Base-by-base conservation (phyloP, 768 basidiomycete genomes). In the Macrocybe gigantea region DNA sequence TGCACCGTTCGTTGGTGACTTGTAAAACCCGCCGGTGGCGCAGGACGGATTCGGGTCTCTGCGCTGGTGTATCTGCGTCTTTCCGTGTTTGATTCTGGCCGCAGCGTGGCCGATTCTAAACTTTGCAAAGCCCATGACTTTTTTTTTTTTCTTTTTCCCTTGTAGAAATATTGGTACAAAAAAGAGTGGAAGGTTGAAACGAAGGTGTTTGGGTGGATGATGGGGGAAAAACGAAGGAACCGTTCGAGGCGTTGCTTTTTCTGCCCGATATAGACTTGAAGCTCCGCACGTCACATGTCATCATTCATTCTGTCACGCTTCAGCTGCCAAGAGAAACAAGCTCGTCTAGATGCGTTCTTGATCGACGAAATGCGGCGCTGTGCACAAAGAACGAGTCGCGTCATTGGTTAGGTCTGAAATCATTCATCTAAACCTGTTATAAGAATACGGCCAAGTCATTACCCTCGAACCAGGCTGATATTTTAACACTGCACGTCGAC, bases 1-100 rank as follows among this genome's bases (percentile, higher is more conserved):
- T 37, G 70, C 62, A 7, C 74, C 74, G 13, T 69, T 66, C 2
- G 72, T 63, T 0, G 87, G 87, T 6, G 69, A 60, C 34, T 62
- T 72, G 68, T 86, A 86, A 59, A 89, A 79, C 0, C 76, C 78
- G 36, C 84, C 84, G 1, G 70, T 74, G 1, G 58, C 38, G 60
- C 85, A 87, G 63, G 77, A 79, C 31, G 51, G 40, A 35, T 45
- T 47, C 14, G 54, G 44, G 14, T 44, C 41, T 31, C 11, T 34
- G 10, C 42, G 42, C 12, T 44, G 32, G 8, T 31, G 12, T 1
- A 33, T 31, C 12, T 44, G 42, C 8, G 22, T 44, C 13, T 44
- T 22, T 22, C 22, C 22, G 4, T 22, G 22, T 32, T 10, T 44
- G 6, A 12, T 32, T 31, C 8, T 15, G 30, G 42, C 22, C 30